Evolutionary conservation across 129 eudicot genomes (phyloP), one percentile per base, ranked within the genome.

Genomic region (Flaveria linearis): DNA sequence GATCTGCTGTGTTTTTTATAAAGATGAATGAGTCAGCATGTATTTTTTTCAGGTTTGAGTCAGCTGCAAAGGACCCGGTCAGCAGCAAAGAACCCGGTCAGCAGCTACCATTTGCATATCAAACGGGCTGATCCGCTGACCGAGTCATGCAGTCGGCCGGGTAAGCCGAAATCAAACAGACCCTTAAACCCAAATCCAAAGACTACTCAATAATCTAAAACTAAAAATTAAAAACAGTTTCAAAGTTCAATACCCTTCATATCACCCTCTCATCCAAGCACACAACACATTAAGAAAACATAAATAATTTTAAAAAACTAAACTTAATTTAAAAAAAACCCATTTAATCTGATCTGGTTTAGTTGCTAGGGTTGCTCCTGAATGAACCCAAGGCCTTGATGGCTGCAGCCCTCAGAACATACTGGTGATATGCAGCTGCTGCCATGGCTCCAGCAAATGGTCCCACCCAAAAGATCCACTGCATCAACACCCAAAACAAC

Each of bases 381-480:
- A 91, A 91, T 14, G 97, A 91, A 58, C 93, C 97, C 86, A 91
- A 76, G 1, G 97, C 97, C 82, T 91, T 91, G 16, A 88, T 81
- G 12, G 93, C 93, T 67, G 88, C 93, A 56, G 93, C 97, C 75
- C 97, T 89, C 91, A 91, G 81, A 58, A 91, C 85, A 81, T 91
- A 91, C 76, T 91, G 97, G 63, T 92, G 97, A 83, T 92, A 92
- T 10, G 91, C 93, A 7, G 97, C 96, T 49, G 97, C 97, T 56
- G 96, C 96, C 87, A 91, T 56, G 25, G 97, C 97, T 73, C 97
- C 97, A 16, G 85, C 85, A 41, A 92, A 87, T 62, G 97, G 97
- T 79, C 97, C 97, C 16, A 92, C 97, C 97, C 96, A 92, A 76
- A 92, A 92, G 60, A 90, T 84, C 96, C 96, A 90, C 96, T 90